phyloP scores from a whole-genome alignment of 2,329 filamentous ascomycete species.

The Penicillium italicum region DNA sequence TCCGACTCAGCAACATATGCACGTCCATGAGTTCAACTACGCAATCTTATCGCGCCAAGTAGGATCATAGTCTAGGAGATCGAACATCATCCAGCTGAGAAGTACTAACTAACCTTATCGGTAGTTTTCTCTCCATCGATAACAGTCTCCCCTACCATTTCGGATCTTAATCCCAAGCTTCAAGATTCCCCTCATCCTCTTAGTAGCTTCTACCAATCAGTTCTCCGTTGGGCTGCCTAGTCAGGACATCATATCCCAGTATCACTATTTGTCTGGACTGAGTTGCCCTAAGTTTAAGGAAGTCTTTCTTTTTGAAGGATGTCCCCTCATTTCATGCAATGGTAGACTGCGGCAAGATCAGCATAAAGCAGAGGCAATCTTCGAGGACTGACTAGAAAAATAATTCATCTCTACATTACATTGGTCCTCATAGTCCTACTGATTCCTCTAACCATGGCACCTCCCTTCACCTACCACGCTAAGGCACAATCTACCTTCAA shows the following conservation, averaged over 20 bases:
- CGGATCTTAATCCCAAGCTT: not conserved
- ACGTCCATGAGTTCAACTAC: not conserved
- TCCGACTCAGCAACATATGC: not conserved
- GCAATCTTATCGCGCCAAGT: not conserved
- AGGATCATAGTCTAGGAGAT: not conserved
- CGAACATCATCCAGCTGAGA: not conserved
- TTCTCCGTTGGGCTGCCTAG: conserved; percentile 11
- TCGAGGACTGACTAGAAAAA: not conserved
- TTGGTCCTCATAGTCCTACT: not conserved
- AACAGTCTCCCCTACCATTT: not conserved
- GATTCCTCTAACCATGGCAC: conserved; percentile 30
- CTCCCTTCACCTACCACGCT: conserved; percentile 51
- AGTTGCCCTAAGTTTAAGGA: not conserved
- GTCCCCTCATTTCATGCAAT: conserved; percentile 10
- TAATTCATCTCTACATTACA: not conserved
- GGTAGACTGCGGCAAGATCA: not conserved
- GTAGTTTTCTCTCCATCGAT: not conserved
- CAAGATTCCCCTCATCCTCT: conserved; percentile 12
- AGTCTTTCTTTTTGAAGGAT: not conserved
- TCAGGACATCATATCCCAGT: conserved; percentile 15
- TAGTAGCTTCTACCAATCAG: not conserved
- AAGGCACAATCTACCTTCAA: conserved; percentile 60
- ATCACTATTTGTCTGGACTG: not conserved
- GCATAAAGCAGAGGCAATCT: conserved; percentile 2
- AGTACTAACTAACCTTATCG: not conserved